phyloP scores from a whole-genome alignment of 768 basidiomycete genomes.

The Ramaria sp. region DNA sequence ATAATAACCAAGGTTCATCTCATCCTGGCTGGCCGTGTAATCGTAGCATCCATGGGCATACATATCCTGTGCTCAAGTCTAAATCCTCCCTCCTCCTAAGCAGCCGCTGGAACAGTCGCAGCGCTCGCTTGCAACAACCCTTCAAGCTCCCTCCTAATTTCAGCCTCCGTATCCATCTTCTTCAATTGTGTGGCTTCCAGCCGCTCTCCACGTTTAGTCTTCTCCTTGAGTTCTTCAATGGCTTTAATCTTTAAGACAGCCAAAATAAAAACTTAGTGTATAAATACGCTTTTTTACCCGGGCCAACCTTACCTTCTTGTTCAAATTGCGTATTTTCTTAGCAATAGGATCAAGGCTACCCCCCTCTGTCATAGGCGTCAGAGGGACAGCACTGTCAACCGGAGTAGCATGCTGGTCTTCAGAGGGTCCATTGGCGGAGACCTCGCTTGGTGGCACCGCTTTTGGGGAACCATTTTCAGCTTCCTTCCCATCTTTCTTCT shows the following conservation, averaged over 20 bases:
- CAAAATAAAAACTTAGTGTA: slow-evolving; percentile 7
- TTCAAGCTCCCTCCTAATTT: slow-evolving; percentile 72
- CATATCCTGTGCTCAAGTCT: background rate
- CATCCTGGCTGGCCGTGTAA: background rate
- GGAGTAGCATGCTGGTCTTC: slow-evolving; percentile 18
- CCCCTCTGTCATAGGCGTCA: slow-evolving; percentile 43
- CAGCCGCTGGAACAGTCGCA: background rate
- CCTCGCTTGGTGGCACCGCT: slow-evolving; percentile 15
- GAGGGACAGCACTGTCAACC: slow-evolving; percentile 27
- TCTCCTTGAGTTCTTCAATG: slow-evolving; percentile 96
- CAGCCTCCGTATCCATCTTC: slow-evolving; percentile 90
- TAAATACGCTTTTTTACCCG: too few species aligned
- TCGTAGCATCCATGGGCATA: background rate
- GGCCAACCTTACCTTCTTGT: slow-evolving; percentile 65
- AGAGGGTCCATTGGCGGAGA: slow-evolving; percentile 19
- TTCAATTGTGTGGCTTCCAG: slow-evolving; percentile 91
- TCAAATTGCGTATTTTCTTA: slow-evolving; percentile 91
- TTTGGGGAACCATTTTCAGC: slow-evolving; percentile 13
- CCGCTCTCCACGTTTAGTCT: slow-evolving; percentile 78
- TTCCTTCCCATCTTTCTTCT: slow-evolving; percentile 32
- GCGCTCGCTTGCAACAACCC: background rate
- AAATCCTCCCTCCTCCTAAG: background rate
- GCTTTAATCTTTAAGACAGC: slow-evolving; percentile 68
- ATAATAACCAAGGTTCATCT: background rate
- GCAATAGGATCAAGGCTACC: slow-evolving; percentile 60